Evolutionary conservation across 805 yeast genomes (phyloP).

Genomic region (Barnettozyma sucrosica): DNA sequence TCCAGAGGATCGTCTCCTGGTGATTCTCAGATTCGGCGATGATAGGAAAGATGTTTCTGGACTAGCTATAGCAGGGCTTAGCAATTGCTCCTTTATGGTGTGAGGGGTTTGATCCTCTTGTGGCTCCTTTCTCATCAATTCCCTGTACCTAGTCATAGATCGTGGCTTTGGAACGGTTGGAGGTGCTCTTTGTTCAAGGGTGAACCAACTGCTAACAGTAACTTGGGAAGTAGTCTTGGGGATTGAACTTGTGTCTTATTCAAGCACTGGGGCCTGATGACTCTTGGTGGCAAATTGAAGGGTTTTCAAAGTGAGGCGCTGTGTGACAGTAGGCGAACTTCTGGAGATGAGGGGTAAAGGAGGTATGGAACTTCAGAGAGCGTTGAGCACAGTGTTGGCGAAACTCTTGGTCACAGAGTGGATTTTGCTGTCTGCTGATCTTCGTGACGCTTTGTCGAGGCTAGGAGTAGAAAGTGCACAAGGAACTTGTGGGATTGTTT

Average conservation of each 20-base stretch:
- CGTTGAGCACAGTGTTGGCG: too few relatives aligned
- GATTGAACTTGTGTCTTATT: background rate
- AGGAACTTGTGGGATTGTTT: background rate
- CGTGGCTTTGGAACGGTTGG: too few relatives aligned
- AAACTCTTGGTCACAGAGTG: too few relatives aligned
- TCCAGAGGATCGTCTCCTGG: constrained; percentile 5
- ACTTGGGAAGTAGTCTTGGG: background rate
- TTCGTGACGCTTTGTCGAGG: background rate
- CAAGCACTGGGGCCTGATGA: background rate
- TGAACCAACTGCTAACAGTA: background rate
- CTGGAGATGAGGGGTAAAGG: background rate
- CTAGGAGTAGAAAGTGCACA: background rate
- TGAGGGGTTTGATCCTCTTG: background rate
- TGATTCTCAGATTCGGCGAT: background rate
- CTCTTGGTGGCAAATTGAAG: background rate
- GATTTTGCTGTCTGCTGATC: background rate
- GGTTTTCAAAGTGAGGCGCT: background rate
- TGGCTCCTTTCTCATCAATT: background rate
- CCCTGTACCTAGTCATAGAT: background rate
- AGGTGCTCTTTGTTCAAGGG: background rate
- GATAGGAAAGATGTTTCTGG: background rate
- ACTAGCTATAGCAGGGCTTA: background rate
- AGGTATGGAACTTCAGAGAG: too few relatives aligned
- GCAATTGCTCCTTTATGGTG: background rate
- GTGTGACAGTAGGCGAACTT: background rate